Percentiles rank a stretch among this genome's conserved stretches.
These are phyloP conservation scores for Celoporthe dispersa DNA, from an alignment of 2,329 filamentous ascomycete species.

Conservation along the genomic window DNA sequence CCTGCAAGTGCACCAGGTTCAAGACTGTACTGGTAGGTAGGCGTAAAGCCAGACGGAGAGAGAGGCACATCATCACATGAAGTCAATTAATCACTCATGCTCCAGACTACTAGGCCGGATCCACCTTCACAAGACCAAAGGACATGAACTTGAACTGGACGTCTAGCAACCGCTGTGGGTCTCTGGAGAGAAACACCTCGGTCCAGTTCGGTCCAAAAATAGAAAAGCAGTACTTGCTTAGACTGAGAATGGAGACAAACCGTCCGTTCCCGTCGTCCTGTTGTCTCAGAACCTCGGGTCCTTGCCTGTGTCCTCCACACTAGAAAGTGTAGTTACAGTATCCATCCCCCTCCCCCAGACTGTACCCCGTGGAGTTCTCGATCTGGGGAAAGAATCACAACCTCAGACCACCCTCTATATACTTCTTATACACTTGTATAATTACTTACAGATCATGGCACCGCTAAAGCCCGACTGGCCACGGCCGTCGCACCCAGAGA, in stretches of 20 bases:
- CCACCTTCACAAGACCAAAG: not conserved
- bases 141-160: not conserved
- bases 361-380: not conserved
- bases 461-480: constrained; percentile 63
- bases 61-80: not conserved
- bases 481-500: constrained; percentile 62
- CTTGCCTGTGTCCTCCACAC: not conserved
- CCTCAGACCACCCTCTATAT: not conserved
- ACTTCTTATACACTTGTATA: not conserved
- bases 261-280: not conserved
- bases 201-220: not conserved
- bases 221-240: not conserved
- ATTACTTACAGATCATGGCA: constrained; percentile 48
- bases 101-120: not conserved
- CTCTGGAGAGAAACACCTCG: not conserved
- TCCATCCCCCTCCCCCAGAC: not conserved
- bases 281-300: not conserved
- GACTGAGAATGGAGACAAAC: constrained; percentile 8
- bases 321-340: not conserved
- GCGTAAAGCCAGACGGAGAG: not conserved
- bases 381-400: not conserved
- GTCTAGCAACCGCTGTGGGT: not conserved
- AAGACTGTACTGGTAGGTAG: not conserved
- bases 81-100: not conserved
- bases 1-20: not conserved